Percentiles rank a stretch among this genome's conserved stretches.
phyloP scores from a whole-genome alignment of 345 rosid genomes.

The Moricandia arvensis region DNA sequence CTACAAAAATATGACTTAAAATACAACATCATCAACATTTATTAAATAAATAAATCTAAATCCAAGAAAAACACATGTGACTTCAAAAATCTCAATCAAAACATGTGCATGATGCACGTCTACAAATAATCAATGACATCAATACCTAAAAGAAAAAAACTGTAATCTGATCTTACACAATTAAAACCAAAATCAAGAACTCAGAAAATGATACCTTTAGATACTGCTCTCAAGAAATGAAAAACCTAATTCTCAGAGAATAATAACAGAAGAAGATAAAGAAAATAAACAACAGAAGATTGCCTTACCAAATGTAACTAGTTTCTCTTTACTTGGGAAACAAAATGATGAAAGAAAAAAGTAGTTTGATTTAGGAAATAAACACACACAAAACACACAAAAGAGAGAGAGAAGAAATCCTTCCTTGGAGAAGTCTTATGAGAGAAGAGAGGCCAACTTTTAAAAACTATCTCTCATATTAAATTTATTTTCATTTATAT shows the following conservation, averaged over 20 bases:
- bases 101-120: background rate
- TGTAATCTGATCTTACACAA: background rate
- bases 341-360: constrained; percentile 32
- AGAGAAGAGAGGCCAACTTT: background rate
- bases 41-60: background rate
- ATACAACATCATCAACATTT: background rate
- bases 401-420: background rate
- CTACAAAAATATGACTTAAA: constrained; percentile 2
- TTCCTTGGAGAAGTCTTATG: background rate
- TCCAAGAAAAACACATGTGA: constrained; percentile 20
- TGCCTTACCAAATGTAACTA: background rate
- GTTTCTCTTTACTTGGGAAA: background rate
- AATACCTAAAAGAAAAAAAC: constrained; percentile 17
- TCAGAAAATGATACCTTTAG: constrained; percentile 15
- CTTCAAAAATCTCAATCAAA: constrained; percentile 16
- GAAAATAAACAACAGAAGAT: constrained; percentile 8
- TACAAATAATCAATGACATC: constrained; percentile 16
- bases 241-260: background rate
- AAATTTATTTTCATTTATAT: background rate
- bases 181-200: background rate
- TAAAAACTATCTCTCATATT: background rate
- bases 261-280: background rate
- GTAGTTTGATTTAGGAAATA: constrained; percentile 25
- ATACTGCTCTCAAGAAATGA: background rate
- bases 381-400: constrained; percentile 5